Base-by-base conservation (phyloP, 1,284 basidiomycete genomes). In the Laetiporus sulphureus region DNA sequence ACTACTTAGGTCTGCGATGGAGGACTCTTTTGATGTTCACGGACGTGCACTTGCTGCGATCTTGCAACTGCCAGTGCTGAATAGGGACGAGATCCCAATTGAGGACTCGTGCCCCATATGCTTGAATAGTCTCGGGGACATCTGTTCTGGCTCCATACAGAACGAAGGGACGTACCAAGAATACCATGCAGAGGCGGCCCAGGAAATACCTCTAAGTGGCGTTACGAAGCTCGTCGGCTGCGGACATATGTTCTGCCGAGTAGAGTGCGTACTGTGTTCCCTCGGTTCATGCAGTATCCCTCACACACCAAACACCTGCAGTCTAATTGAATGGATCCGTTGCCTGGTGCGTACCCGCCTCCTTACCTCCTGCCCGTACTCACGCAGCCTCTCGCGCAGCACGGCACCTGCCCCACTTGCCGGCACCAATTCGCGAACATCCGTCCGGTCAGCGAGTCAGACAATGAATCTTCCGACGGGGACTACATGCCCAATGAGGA, bases 391-490 rank as follows among this genome's bases (percentile, higher is more conserved):
- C n/a, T 37, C 19, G 32, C 21, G 16, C 48, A 82, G 79, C 79
- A 83, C 52, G 80, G 81, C n/a, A 83, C 66, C 48, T 85, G 82
- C 48, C 82, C 81, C 10, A 72, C 78, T 6, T 85, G 82, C 56
- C 65, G 81, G 30, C 63, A 75, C 44, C 57, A 63, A 6, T 83
- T 83, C 59, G 62, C 79, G 21, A 68, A 75, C 41, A 68, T 83
- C 40, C 60, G 56, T 13, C 71, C 72, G 1, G 58, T 62, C 5
- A 64, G 69, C 0, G 76, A 78, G 22, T 72, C 71, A 11, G 78
- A 80, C 48, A 69, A 74, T 51, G 81, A 82, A 51, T 79, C 76
- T 2, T 77, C 76, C 2, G 79, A 82, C 52, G 79, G 72, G 12
- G 79, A 83, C 58, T 83, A 81, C 52, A 57, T 82, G 12, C 79